Evolutionary conservation across 768 basidiomycete genomes (phyloP).

Genomic region (Royoungia palumana): DNA sequence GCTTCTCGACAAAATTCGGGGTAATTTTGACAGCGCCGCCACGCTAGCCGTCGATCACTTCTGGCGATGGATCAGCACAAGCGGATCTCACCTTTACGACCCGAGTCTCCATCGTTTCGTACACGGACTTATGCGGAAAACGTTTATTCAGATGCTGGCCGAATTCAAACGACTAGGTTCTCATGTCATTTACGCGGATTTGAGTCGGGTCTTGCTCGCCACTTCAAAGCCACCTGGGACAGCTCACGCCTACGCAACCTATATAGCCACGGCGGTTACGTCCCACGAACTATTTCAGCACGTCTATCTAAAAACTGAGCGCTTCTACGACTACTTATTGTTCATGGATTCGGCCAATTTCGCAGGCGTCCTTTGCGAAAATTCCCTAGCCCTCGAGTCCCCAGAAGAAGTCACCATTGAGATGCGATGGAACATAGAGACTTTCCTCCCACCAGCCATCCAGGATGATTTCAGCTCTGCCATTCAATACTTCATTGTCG

Average conservation of each 20-base stretch:
- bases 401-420: constrained; percentile 69
- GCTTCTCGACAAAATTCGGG: constrained; percentile 82
- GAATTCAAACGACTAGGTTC: constrained; percentile 96
- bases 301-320: constrained; percentile 77
- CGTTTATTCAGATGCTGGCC: constrained; percentile 92
- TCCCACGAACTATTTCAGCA: constrained; percentile 96
- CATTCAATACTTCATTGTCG: constrained; percentile 81
- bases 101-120: constrained; percentile 90
- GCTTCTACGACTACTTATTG: constrained; percentile 90
- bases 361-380: constrained; percentile 83
- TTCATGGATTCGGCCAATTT: constrained; percentile 97
- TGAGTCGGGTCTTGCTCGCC: constrained; percentile 83
- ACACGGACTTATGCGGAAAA: constrained; percentile 95
- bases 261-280: constrained; percentile 89
- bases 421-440: constrained; percentile 90
- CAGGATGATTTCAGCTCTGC: constrained; percentile 72
- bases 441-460: constrained; percentile 81
- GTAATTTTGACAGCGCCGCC: constrained; percentile 62
- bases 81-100: constrained; percentile 84
- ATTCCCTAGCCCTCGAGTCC: constrained; percentile 66
- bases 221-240: constrained; percentile 96
- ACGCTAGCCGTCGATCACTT: constrained; percentile 84
- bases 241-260: constrained; percentile 93
- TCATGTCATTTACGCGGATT: constrained; percentile 90
- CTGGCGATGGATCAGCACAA: constrained; percentile 95